A percentile compares a stretch with the other conserved stretches of the same genome.
These are phyloP conservation scores for Kalmusia sp. DNA, from an alignment of 2,329 filamentous ascomycete genomes.

Conservation along the genomic window DNA sequence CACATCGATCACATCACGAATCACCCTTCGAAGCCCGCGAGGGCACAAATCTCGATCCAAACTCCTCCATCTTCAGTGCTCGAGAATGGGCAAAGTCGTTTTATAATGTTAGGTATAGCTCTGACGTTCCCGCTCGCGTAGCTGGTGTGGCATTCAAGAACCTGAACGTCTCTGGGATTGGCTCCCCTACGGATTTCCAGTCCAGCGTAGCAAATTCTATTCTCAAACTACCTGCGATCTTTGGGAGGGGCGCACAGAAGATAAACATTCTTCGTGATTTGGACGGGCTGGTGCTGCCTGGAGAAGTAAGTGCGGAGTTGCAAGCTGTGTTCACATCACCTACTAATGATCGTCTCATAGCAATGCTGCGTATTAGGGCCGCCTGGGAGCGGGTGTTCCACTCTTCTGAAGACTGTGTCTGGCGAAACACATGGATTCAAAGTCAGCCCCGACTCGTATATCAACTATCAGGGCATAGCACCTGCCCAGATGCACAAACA, in stretches of 20 bases:
- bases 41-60: slow-evolving; percentile 51
- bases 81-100: slow-evolving; percentile 54
- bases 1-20: slow-evolving; percentile 41
- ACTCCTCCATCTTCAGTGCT: slow-evolving; percentile 51
- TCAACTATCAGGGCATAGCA: slow-evolving; percentile 80
- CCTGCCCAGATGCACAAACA: slow-evolving; percentile 75
- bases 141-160: slow-evolving; percentile 70
- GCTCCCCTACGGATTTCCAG: slow-evolving; percentile 71
- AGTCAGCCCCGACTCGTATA: slow-evolving; percentile 71
- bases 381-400: slow-evolving; percentile 70
- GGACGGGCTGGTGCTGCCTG: slow-evolving; percentile 70
- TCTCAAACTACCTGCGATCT: slow-evolving; percentile 63
- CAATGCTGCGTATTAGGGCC: slow-evolving; percentile 5
- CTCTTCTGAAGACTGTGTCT: slow-evolving; percentile 80
- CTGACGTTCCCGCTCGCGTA: slow-evolving; percentile 59
- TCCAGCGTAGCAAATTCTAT: slow-evolving; percentile 69
- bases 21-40: slow-evolving; percentile 42
- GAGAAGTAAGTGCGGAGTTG: slow-evolving; percentile 74
- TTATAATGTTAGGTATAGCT: slow-evolving; percentile 50
- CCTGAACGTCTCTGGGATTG: slow-evolving; percentile 70
- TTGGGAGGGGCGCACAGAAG: slow-evolving; percentile 56
- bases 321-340: too few relatives aligned
- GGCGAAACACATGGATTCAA: slow-evolving; percentile 82
- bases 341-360: slow-evolving; percentile 66
- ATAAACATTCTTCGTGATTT: slow-evolving; percentile 72